These are phyloP conservation scores for Colletotrichum higginsianum DNA, from an alignment of 2,329 filamentous ascomycete genomes.

Conservation along the genomic window DNA sequence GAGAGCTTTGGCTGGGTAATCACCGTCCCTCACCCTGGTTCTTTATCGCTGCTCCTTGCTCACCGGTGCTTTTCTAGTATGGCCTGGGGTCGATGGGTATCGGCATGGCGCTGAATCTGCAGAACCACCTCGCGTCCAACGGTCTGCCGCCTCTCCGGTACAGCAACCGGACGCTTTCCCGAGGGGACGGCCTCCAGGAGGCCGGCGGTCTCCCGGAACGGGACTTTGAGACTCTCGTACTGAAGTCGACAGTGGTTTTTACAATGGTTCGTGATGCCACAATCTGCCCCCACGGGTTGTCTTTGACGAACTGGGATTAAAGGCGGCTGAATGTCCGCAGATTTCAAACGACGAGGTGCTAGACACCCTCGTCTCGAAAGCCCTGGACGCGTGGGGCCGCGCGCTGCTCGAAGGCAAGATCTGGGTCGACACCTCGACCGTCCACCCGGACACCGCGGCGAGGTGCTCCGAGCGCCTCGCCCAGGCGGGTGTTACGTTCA, in stretches of 20 bases:
- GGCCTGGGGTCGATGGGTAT: conserved; percentile 62
- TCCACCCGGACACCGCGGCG: conserved; percentile 50
- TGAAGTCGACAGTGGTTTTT: conserved; percentile 56
- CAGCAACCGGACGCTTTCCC: conserved; percentile 57
- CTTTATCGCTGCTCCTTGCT: background rate
- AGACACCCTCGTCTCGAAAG: conserved; percentile 26
- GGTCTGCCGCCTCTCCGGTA: conserved; percentile 52
- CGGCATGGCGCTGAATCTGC: conserved; percentile 59
- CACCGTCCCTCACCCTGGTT: background rate
- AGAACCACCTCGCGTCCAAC: conserved; percentile 54
- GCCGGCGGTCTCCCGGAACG: conserved; percentile 52
- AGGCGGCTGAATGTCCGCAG: background rate
- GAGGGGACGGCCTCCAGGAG: conserved; percentile 52
- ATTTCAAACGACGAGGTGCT: conserved; percentile 36
- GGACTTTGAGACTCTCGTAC: conserved; percentile 53
- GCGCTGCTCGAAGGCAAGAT: conserved; percentile 41
- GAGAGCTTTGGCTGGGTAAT: conserved; percentile 34
- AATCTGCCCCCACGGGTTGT: too few relatives aligned
- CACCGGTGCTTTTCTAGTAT: conserved; percentile 14
- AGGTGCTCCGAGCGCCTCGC: conserved; percentile 33
- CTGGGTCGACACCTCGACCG: conserved; percentile 47
- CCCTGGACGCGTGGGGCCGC: conserved; percentile 13
- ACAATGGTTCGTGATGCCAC: conserved; percentile 52
- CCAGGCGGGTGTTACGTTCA: conserved; percentile 44
- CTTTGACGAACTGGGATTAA: background rate